Base-by-base conservation (phyloP, 768 basidiomycete species). In the Glaciozyma antarctica region DNA sequence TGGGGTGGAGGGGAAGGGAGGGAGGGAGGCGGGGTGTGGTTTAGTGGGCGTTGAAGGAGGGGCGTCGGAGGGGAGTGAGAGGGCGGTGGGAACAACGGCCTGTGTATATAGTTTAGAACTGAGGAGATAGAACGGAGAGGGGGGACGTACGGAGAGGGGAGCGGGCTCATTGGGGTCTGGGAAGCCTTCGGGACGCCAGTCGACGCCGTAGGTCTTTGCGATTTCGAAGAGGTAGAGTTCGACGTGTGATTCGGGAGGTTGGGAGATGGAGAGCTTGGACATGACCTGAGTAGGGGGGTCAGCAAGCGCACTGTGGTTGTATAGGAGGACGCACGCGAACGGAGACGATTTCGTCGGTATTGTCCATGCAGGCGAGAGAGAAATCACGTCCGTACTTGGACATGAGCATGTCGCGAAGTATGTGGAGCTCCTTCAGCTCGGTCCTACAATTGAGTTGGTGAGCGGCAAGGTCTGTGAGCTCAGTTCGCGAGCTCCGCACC, bases 311-410 rank as follows among this genome's bases (percentile, higher is more conserved):
- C 57, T 44, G 41, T 32, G 49, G n/a, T 49, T 21, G 28, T 17
- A 30, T 26, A 30, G 34, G 44, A 17, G 34, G 45, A 69, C 85
- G 77, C 77, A 90, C 90, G 66, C 95, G 84, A 57, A 87, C 84
- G 69, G 84, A 88, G 52, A 99, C 93, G 76, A 86, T 85, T 21
- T 80, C 79, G 70, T 87, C 85, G 52, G 81, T 82, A 76, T 94
- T 92, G 76, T 92, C 88, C 82, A 91, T 88, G 3, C 88, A 85
- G n/a, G 83, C 82, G 22, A 85, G 70, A 21, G 92, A 84, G 75
- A 89, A 98, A 55, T 92, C 90, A 26, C 94, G 85, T 22, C 94
- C 92, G 75, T 86, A 95, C 78, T 95, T 95, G 76, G 92, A 88
- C 87, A 93, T 88, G 64, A 99, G 82, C 75, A 97, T 83, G 75